A percentile compares a stretch with the other conserved stretches of the same genome.
phyloP scores from a whole-genome alignment of 164 flowering plant species.

The Amborella trichopoda region DNA sequence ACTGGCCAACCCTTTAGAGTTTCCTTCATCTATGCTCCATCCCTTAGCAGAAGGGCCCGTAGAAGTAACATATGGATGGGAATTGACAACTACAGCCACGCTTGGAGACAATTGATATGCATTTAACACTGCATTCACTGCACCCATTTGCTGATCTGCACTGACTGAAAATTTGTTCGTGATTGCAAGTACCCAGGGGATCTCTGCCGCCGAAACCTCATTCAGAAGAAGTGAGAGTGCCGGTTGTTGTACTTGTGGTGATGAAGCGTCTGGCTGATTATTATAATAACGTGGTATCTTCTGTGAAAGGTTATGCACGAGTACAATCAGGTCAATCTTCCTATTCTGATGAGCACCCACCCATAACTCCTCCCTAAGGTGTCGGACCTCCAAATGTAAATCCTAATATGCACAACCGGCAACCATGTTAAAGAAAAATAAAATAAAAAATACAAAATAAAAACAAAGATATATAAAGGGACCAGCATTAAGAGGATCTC shows the following conservation, averaged over 20 bases:
- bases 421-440: too few relatives aligned
- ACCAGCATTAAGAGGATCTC: too few relatives aligned
- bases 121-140: slow-evolving; percentile 52
- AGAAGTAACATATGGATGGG: slow-evolving; percentile 73
- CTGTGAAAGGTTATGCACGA: slow-evolving; percentile 93
- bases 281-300: slow-evolving; percentile 48
- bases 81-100: slow-evolving; percentile 59
- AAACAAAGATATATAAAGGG: too few relatives aligned
- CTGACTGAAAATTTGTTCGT: slow-evolving; percentile 93
- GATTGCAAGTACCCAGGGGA: slow-evolving; percentile 92
- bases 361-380: slow-evolving; percentile 79
- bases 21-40: slow-evolving; percentile 18
- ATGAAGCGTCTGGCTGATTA: slow-evolving; percentile 27
- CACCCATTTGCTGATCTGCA: slow-evolving; percentile 79
- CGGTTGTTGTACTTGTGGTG: slow-evolving; percentile 41
- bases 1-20: slow-evolving; percentile 21
- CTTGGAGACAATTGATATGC: slow-evolving; percentile 70
- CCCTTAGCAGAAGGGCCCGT: slow-evolving; percentile 35
- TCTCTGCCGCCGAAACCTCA: slow-evolving; percentile 83
- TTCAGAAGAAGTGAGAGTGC: slow-evolving; percentile 70
- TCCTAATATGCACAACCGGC: too few relatives aligned
- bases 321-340: slow-evolving; percentile 80
- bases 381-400: slow-evolving; percentile 46
- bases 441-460: too few relatives aligned
- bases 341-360: slow-evolving; percentile 67